These are phyloP conservation scores for Uronychia binucleata DNA, from an alignment of 73 alveolate species.

Conservation along the genomic window DNA sequence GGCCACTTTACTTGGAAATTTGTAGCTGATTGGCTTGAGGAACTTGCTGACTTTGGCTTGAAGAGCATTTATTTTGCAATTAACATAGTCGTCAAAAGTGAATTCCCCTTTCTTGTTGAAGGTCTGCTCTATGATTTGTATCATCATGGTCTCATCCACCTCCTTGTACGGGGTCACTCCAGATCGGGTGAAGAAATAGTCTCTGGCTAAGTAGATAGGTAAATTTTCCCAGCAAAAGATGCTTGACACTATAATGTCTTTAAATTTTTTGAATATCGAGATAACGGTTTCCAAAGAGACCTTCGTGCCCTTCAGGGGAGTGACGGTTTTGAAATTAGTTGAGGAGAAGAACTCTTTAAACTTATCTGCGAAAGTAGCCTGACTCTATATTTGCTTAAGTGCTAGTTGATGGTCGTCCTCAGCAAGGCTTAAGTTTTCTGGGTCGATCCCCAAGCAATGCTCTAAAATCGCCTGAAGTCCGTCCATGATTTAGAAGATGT, in stretches of 20 bases:
- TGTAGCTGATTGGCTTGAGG: constrained; percentile 16
- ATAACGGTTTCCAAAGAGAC: not conserved
- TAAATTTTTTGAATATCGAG: constrained; percentile 31
- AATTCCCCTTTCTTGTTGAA: constrained; percentile 7
- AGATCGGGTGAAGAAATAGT: constrained; percentile 54
- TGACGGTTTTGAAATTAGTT: constrained; percentile 12
- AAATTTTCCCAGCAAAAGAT: constrained; percentile 61
- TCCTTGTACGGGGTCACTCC: constrained; percentile 51
- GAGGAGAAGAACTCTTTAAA: constrained; percentile 18
- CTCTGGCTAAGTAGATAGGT: constrained; percentile 52
- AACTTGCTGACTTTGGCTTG: constrained; percentile 5
- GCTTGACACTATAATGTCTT: constrained; percentile 38
- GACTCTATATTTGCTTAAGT: not conserved
- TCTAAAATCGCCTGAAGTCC: constrained; percentile 42
- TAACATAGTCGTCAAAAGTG: constrained; percentile 9
- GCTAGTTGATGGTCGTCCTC: not conserved
- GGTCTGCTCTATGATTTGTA: constrained; percentile 20
- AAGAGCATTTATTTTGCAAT: not conserved
- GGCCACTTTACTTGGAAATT: constrained; percentile 7
- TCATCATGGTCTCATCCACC: constrained; percentile 36
- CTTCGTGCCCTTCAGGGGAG: not conserved
- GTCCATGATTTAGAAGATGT: constrained; percentile 34
- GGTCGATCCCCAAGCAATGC: constrained; percentile 44
- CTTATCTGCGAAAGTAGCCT: constrained; percentile 17
- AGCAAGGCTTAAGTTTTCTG: not conserved